A percentile compares a stretch with the other conserved stretches of the same genome.
Conservation (phyloP, 1,139 yeast genomes). For the Debaryomyces singareniensis region DNA sequence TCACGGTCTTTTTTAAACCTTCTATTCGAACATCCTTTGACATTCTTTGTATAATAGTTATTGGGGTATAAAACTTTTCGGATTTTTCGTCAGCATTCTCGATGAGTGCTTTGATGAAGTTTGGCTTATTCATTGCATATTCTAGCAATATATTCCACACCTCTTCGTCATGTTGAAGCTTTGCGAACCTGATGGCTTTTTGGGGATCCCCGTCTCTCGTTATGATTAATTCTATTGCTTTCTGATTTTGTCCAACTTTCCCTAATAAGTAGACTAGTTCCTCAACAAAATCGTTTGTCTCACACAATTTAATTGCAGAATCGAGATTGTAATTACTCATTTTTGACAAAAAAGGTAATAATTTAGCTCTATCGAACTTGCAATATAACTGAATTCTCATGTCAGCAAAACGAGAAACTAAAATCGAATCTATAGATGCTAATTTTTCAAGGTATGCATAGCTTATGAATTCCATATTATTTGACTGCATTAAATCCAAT, state of each 20-base stretch:
- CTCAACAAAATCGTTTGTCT: slow-evolving; percentile 41
- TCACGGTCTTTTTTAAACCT: slow-evolving; percentile 57
- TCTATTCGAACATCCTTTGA: slow-evolving; percentile 57
- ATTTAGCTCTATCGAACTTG: slow-evolving; percentile 45
- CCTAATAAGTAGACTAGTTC: slow-evolving; percentile 83
- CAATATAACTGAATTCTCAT: slow-evolving; percentile 61
- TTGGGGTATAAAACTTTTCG: slow-evolving; percentile 53
- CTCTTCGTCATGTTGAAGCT: slow-evolving; percentile 62
- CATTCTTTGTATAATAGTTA: slow-evolving; percentile 58
- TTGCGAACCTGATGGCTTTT: slow-evolving; percentile 78
- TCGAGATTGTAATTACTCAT: slow-evolving; percentile 61
- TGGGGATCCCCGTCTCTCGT: slow-evolving; percentile 73
- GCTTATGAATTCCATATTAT: slow-evolving; percentile 45
- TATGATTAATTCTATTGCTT: slow-evolving; percentile 71
- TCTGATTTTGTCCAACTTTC: slow-evolving; percentile 70
- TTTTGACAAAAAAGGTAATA: slow-evolving; percentile 44
- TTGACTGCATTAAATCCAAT: slow-evolving; percentile 38
- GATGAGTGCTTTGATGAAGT: slow-evolving; percentile 67
- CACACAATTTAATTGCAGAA: slow-evolving; percentile 60
- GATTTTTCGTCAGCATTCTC: slow-evolving; percentile 58
- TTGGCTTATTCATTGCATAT: slow-evolving; percentile 66
- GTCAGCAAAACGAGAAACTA: slow-evolving; percentile 56
- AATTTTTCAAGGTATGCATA: slow-evolving; percentile 58
- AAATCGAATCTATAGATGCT: slow-evolving; percentile 45
- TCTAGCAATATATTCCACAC: slow-evolving; percentile 73